Evolutionary conservation across 805 yeast genomes (phyloP).

Genomic region (Lipomyces yamanashiensis): DNA sequence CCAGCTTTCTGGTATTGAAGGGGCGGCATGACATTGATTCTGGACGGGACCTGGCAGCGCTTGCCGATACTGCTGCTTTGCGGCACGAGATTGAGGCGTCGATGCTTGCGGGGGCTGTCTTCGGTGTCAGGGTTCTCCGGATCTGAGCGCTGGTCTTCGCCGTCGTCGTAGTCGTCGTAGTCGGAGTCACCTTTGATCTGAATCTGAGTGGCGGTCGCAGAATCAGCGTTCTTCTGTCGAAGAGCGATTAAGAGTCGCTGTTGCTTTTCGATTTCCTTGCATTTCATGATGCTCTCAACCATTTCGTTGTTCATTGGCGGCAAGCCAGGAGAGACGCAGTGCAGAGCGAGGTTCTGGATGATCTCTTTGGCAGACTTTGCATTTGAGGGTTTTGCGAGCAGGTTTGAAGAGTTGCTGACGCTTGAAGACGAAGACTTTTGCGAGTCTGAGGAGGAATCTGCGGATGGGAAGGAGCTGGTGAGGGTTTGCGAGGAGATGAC

Average conservation of each 20-base stretch:
- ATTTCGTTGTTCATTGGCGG: conserved; percentile 38
- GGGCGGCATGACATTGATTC: conserved; percentile 25
- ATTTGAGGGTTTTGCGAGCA: conserved; percentile 10
- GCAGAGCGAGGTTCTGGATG: conserved; percentile 43
- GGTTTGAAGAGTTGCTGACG: conserved; percentile 13
- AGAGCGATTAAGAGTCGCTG: conserved; percentile 42
- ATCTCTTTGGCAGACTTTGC: conserved; percentile 40
- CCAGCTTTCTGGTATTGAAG: conserved; percentile 21
- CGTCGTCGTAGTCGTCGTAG: not conserved
- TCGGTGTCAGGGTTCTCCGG: not conserved
- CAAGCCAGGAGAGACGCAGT: conserved; percentile 43
- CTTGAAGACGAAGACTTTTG: conserved; percentile 15
- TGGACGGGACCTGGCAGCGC: conserved; percentile 17
- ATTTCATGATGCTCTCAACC: conserved; percentile 38
- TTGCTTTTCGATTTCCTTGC: conserved; percentile 40
- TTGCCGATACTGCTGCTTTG: not conserved
- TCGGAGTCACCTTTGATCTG: not conserved
- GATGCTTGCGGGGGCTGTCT: not conserved
- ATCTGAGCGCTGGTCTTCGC: not conserved
- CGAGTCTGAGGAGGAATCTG: conserved; percentile 2
- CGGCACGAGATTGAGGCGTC: not conserved
- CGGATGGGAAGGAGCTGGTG: not conserved
- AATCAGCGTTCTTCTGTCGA: conserved; percentile 24
- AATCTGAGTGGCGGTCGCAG: not conserved
- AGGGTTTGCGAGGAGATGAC: not conserved